phyloP scores from a whole-genome alignment of 768 basidiomycete genomes.

The Termitomyces sp. region DNA sequence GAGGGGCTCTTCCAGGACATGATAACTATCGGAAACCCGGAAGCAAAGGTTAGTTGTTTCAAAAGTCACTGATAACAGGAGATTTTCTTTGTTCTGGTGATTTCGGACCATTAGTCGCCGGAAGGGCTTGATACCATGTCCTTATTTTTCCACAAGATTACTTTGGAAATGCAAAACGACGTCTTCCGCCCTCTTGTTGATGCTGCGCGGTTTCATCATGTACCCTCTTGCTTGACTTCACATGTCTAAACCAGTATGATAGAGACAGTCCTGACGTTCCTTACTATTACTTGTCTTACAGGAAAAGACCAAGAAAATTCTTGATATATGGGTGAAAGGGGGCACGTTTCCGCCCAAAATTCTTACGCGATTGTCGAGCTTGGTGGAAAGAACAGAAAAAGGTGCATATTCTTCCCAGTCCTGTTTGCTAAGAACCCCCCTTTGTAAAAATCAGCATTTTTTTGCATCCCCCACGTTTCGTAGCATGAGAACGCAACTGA shows the following conservation, averaged over 20 bases:
- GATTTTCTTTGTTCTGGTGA: background rate
- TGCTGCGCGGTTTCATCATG: constrained; percentile 1
- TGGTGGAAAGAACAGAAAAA: constrained; percentile 69
- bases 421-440: constrained; percentile 80
- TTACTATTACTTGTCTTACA: constrained; percentile 36
- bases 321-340: constrained; percentile 95
- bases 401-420: constrained; percentile 75
- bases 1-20: constrained; percentile 89
- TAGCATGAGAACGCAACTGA: constrained; percentile 65
- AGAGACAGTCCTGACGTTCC: constrained; percentile 35
- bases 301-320: constrained; percentile 96
- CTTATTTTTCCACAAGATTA: background rate
- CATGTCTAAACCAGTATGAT: constrained; percentile 22
- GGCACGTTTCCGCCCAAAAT: constrained; percentile 81
- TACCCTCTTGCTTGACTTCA: constrained; percentile 21
- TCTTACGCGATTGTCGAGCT: constrained; percentile 64
- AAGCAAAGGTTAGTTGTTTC: constrained; percentile 76
- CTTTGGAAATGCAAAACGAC: background rate
- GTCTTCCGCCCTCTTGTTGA: background rate
- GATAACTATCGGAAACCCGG: constrained; percentile 53
- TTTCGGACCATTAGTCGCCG: background rate
- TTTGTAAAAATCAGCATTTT: constrained; percentile 62
- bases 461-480: constrained; percentile 32
- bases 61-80: background rate
- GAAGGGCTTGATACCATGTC: background rate